phyloP scores from a whole-genome alignment of 2,329 filamentous ascomycete genomes.

The Nigrospora osmanthi region DNA sequence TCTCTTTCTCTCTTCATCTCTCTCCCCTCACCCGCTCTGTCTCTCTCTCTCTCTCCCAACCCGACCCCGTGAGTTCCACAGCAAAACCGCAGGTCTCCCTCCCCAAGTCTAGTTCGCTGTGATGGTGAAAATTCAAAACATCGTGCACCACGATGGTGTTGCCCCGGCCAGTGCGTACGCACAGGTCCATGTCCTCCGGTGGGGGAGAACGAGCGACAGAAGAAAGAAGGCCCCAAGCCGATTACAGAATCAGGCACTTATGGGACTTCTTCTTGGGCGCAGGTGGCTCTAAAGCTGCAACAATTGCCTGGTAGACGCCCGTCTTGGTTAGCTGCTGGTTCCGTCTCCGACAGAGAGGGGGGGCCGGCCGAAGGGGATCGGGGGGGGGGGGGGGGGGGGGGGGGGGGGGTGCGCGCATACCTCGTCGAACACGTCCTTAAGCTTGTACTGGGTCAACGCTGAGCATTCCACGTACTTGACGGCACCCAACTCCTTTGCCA shows the following conservation, averaged over 20 bases:
- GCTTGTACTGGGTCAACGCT: slow-evolving; percentile 92
- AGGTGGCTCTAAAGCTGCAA: slow-evolving; percentile 86
- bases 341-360: neutral
- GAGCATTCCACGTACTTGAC: slow-evolving; percentile 99
- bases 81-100: slow-evolving; percentile 2
- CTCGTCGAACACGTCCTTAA: slow-evolving; percentile 99
- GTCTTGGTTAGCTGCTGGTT: neutral
- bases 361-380: slow-evolving; percentile 3
- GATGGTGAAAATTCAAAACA: slow-evolving; percentile 4
- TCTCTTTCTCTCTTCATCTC: neutral
- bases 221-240: neutral
- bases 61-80: slow-evolving; percentile 1
- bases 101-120: slow-evolving; percentile 7
- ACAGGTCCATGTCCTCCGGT: neutral
- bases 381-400: too few relatives aligned
- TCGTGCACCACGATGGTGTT: too few relatives aligned
- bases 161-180: too few relatives aligned
- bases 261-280: slow-evolving; percentile 68
- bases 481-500: slow-evolving; percentile 95
- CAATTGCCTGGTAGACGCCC: slow-evolving; percentile 64
- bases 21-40: too few relatives aligned
- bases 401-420: slow-evolving; percentile 41
- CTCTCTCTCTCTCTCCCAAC: neutral
- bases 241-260: slow-evolving; percentile 63
- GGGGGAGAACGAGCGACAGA: neutral